Base-by-base conservation (phyloP, 305 asterid species). In the Solanum hybrid region DNA sequence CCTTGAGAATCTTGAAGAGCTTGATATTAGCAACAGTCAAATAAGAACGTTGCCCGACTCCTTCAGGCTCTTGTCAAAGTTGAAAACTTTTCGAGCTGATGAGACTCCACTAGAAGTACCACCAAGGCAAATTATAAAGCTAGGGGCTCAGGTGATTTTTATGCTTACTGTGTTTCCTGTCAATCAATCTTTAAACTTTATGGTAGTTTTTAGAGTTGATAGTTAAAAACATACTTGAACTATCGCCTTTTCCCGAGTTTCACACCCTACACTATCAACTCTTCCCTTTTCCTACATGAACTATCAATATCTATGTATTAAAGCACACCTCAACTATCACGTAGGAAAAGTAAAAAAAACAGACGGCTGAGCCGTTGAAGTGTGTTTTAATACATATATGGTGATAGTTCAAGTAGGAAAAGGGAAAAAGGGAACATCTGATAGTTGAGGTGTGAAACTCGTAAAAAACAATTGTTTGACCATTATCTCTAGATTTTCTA, bases 51-150 rank as follows among this genome's bases (percentile, higher is more conserved):
- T 97, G 91, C 98, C 98, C 0, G 97, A 95, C 85, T 96, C 99
- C 72, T 95, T 97, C 89, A 90, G 95, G 90, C 92, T 90, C 56
- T 89, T 97, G 71, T 79, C 94, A 8, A 95, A 93, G 75, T 90
- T 97, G 64, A 92, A 89, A 90, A 90, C 89, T 85, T 91, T 97
- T 13, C 94, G 89, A 5, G 97, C 96, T 34, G 95, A 94, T 88
- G 94, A 92, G 90, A 95, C 96, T 72, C 99, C 98, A 14, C 60
- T 97, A 80, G 97, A 94, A 90, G 91, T 95, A 87, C 99, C 99
- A 76, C 98, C 98, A 10, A 91, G 79, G 92, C 89, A 90, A 86
- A 89, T 94, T 32, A 90, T 92, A 14, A 89, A 92, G 85, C 90
- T 92, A 51, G 99, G 98, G 0, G 96, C 98, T 5, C 93, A 95